Evolutionary conservation across 2,329 filamentous ascomycete genomes (phyloP).

Genomic region (Arachnomyces sp.): DNA sequence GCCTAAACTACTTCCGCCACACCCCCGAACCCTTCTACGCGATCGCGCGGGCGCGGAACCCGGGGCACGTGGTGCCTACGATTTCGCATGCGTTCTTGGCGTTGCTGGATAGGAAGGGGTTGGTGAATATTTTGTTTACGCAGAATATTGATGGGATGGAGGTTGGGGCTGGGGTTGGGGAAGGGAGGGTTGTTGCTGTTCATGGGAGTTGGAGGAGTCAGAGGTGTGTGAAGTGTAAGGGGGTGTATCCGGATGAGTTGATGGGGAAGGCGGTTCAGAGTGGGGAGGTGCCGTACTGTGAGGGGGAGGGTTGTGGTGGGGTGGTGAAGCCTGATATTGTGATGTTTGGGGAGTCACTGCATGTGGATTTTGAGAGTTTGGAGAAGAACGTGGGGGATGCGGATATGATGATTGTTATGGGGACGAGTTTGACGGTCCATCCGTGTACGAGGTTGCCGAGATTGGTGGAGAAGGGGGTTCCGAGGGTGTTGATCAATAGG

Average conservation of each 20-base stretch:
- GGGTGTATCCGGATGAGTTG: slow-evolving; percentile 54
- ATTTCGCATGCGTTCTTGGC: slow-evolving; percentile 74
- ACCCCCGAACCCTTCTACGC: slow-evolving; percentile 79
- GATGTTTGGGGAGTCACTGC: slow-evolving; percentile 68
- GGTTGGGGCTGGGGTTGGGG: slow-evolving; percentile 67
- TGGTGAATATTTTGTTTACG: slow-evolving; percentile 75
- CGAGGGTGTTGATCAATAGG: slow-evolving; percentile 70
- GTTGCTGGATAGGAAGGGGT: slow-evolving; percentile 61
- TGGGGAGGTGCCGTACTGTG: slow-evolving; percentile 61
- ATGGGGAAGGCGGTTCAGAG: slow-evolving; percentile 59
- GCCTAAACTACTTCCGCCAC: slow-evolving; percentile 69
- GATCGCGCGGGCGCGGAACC: slow-evolving; percentile 75
- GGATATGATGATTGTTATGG: slow-evolving; percentile 67
- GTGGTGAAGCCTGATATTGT: slow-evolving; percentile 80
- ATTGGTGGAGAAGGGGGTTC: slow-evolving; percentile 49
- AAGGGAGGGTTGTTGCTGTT: slow-evolving; percentile 67
- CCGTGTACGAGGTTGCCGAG: slow-evolving; percentile 69
- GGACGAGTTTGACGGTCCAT: slow-evolving; percentile 69
- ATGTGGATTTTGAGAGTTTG: slow-evolving; percentile 50
- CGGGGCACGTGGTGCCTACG: slow-evolving; percentile 73
- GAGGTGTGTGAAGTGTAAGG: slow-evolving; percentile 71
- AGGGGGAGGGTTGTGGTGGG: slow-evolving; percentile 51
- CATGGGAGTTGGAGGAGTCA: slow-evolving; percentile 82
- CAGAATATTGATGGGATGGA: slow-evolving; percentile 91
- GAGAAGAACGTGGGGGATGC: slow-evolving; percentile 45